Evolutionary conservation across 768 basidiomycete species (phyloP), one percentile per base, ranked within the genome.

Genomic region (Collybiopsis luxurians): DNA sequence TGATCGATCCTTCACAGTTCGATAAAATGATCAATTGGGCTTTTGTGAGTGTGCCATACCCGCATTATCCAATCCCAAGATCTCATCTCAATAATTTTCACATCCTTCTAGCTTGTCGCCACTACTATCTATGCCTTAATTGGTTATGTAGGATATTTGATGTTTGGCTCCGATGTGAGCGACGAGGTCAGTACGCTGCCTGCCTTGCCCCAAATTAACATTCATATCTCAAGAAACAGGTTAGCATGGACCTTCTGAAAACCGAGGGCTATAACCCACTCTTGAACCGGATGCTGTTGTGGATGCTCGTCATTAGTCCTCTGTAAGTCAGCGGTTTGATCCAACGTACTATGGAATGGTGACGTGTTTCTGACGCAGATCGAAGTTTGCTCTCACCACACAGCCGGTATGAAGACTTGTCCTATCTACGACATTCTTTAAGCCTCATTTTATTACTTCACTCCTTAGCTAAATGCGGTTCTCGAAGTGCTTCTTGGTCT

Each of bases 311-410:
- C 10, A 71, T 92, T 47, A 83, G 80, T 57, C 88, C 89, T 31
- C 61, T 91, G 85, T 89, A 66, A 70, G 86, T 23, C 40, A 34
- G 36, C 26, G 42, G 26, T 40, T 21, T 34, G 43, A 19, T 9
- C 21, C 26, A 10, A 30, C 4, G 56, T n/a, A n/a, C n/a, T n/a
- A n/a, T n/a, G n/a, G 57, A 49, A 31, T 63, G 48, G 63, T 69
- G 13, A 47, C 27, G 27, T 15, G 7, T 28, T 17, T 47, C 43
- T 52, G 51, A 1, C 12, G 34, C 60, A 91, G 89, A 61, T 86
- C 93, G 1, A 98, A 98, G 70, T 97, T 91, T 67, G 90, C 92
- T 10, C 74, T 98, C 44, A 83, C 85, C 44, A 88, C 86, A 1
- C 79, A 92, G 66, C 95, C 92, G 15, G 89, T 89, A 64, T 58